phyloP scores from a whole-genome alignment of 2,329 filamentous ascomycete species.

The Lasiodiplodia sp. region DNA sequence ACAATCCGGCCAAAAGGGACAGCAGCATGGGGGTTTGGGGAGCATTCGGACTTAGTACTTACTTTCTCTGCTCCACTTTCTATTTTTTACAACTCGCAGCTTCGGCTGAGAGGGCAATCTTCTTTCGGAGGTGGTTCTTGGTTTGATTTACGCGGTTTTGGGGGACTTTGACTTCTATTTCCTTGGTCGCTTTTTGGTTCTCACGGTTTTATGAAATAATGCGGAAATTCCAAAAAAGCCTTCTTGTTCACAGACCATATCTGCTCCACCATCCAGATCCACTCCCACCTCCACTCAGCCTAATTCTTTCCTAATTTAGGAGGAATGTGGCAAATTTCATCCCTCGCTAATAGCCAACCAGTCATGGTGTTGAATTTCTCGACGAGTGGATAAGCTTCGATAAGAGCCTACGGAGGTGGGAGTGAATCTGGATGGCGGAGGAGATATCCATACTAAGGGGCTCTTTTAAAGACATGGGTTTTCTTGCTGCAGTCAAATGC shows the following conservation, averaged over 20 bases:
- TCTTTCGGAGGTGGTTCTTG: conserved; percentile 1
- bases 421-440: too few relatives aligned
- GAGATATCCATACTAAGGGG: too few relatives aligned
- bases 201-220: conserved; percentile 27
- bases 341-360: too few relatives aligned
- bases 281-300: too few relatives aligned
- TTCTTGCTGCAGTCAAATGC: not conserved
- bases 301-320: too few relatives aligned
- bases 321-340: too few relatives aligned
- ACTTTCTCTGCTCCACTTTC: conserved; percentile 19
- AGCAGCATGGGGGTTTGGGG: not conserved
- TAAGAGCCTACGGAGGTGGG: too few relatives aligned
- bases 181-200: conserved; percentile 1
- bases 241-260: conserved; percentile 6
- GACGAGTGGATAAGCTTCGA: too few relatives aligned
- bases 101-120: not conserved
- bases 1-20: conserved; percentile 9
- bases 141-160: not conserved
- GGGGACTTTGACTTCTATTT: conserved; percentile 12
- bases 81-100: not conserved
- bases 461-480: not conserved
- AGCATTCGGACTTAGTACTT: conserved; percentile 20
- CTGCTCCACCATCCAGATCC: too few relatives aligned
- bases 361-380: too few relatives aligned
- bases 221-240: conserved; percentile 27